Conservation (phyloP, 805 yeast genomes). For the Limtongia smithiae region DNA sequence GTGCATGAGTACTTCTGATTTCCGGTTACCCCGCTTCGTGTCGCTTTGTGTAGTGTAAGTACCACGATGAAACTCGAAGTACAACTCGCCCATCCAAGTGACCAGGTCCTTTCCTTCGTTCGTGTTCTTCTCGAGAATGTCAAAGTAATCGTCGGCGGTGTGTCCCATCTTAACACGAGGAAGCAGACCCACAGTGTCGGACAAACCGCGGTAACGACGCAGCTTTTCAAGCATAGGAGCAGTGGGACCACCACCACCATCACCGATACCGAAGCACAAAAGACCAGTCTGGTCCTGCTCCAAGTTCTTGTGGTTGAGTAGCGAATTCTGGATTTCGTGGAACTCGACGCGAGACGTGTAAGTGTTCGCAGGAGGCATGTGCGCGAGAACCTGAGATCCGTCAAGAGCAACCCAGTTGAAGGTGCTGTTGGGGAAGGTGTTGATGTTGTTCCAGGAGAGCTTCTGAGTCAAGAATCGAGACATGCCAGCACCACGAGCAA, state of each 20-base stretch:
- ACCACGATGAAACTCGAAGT: constrained; percentile 94
- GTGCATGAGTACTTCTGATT: constrained; percentile 69
- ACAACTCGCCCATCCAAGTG: constrained; percentile 89
- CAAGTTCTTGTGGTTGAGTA: constrained; percentile 76
- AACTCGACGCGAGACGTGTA: constrained; percentile 91
- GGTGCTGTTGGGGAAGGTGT: constrained; percentile 81
- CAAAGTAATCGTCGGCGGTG: constrained; percentile 77
- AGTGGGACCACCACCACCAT: constrained; percentile 98
- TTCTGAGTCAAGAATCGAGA: constrained; percentile 86
- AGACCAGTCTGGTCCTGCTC: constrained; percentile 77
- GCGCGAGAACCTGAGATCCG: constrained; percentile 81
- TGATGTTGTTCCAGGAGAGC: constrained; percentile 93
- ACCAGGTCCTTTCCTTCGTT: constrained; percentile 66
- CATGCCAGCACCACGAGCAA: constrained; percentile 83
- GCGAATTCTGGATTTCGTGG: constrained; percentile 84
- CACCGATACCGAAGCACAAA: constrained; percentile 87
- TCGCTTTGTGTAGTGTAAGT: constrained; percentile 93
- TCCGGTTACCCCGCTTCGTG: constrained; percentile 75
- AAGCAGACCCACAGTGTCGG: constrained; percentile 72
- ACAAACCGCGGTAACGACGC: constrained; percentile 83
- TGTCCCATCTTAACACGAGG: constrained; percentile 79
- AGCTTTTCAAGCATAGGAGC: constrained; percentile 90
- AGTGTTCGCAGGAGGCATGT: constrained; percentile 97
- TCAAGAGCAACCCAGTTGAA: constrained; percentile 96
- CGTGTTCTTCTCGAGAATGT: constrained; percentile 58